Evolutionary conservation across 1,284 basidiomycete genomes (phyloP), one percentile per base, ranked within the genome.

Genomic region (Salmacisia buchloeana): DNA sequence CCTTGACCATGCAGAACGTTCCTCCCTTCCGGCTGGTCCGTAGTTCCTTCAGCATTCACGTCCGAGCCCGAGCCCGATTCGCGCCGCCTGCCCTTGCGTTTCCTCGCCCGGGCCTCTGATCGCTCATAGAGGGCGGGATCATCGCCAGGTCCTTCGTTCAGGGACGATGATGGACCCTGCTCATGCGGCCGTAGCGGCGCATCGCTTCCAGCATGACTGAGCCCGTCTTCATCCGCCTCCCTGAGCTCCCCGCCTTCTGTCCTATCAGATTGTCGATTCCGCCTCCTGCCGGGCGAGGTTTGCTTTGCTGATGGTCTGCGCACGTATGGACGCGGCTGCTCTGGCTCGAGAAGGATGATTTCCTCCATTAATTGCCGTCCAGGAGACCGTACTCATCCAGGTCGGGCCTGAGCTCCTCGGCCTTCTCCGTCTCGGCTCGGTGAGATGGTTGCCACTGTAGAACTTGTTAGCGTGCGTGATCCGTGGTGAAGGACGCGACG

Each of bases 1-100:
- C 49, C 49, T 29, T 54, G 49, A 31, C 49, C 49, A 54, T 54
- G 49, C 4, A 31, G 49, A 33, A 15, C 15, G 39, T 43, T 43
- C 23, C 18, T 21, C 5, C 15, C 39, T 15, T 43, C 39, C 15
- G 39, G 15, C 39, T 15, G 18, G 39, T 18, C 41, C 41, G 41
- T n/a, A 21, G 18, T 18, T 15, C 41, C 23, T 18, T 21, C 41
- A 9, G 41, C 41, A 15, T 33, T 18, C 10, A 54, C 13, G 21
- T 54, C 29, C 49, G 49, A 18, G 3, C 7, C 25, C 6, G 49
- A 54, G 1, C 34, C 49, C 29, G n/a, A 7, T 9, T 54, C 49
- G 29, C 49, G 49, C 27, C 25, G 49, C 27, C 49, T 29, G 7
- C 49, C 49, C 29, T 33, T 54, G 29, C 49, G 49, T n/a, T 33